Percentiles rank a stretch among this genome's conserved stretches.
Evolutionary conservation across 106 monocot genomes (phyloP).

Genomic region (Amphibolis antarctica): DNA sequence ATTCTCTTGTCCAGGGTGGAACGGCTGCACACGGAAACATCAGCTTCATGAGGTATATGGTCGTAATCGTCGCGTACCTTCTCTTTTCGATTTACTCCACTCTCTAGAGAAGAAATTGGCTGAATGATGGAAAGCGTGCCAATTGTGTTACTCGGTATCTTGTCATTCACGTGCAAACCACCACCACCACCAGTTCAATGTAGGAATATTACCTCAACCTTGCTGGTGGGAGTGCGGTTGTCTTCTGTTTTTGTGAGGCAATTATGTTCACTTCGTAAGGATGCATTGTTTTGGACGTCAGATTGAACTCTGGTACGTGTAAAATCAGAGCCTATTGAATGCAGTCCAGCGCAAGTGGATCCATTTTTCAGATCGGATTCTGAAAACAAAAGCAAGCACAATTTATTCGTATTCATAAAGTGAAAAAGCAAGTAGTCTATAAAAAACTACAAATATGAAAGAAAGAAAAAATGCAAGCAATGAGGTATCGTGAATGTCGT

Average conservation of each 20-base stretch:
- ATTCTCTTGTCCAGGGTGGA: conserved; percentile 57
- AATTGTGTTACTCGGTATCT: neutral
- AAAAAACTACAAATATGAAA: no score
- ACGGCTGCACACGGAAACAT: conserved; percentile 9
- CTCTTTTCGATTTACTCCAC: conserved; percentile 46
- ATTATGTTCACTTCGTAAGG: conserved; percentile 19
- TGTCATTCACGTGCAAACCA: neutral
- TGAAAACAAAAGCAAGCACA: neutral
- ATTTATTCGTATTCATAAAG: neutral
- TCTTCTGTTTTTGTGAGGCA: conserved; percentile 9
- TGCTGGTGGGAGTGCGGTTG: conserved; percentile 62
- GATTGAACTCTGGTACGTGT: conserved; percentile 60
- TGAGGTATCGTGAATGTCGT: no score
- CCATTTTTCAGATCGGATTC: conserved; percentile 34
- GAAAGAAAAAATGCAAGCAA: no score
- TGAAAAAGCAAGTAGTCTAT: no score
- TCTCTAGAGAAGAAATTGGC: conserved; percentile 86
- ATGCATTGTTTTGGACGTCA: conserved; percentile 29
- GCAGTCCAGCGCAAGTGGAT: conserved; percentile 71
- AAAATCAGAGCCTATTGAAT: conserved; percentile 87
- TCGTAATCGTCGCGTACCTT: neutral
- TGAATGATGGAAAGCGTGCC: conserved; percentile 4
- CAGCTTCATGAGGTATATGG: conserved; percentile 4
- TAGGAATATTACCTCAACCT: conserved; percentile 21
- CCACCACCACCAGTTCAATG: neutral